These are phyloP conservation scores for Acanthamoeba castellanii DNA, from an alignment of 208 protist species.

Conservation along the genomic window DNA sequence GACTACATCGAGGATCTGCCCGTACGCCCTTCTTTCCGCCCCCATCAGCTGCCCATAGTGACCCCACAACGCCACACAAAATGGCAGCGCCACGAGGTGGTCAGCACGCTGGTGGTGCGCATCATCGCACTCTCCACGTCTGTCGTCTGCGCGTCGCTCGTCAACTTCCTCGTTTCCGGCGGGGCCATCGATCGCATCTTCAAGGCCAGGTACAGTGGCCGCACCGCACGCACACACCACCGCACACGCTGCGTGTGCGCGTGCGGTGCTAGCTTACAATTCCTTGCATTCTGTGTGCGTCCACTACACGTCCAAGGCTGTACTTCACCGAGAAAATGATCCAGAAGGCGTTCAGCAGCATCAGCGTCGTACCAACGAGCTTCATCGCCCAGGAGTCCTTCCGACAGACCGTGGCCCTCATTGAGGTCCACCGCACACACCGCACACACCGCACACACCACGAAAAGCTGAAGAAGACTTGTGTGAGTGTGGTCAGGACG, in stretches of 20 bases:
- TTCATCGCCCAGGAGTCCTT: conserved; percentile 15
- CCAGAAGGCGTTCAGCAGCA: background rate
- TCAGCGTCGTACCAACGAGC: background rate
- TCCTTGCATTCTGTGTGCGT: background rate
- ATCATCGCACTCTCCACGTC: background rate
- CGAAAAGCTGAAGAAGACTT: background rate
- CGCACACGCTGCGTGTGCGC: no score
- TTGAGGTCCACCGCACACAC: background rate
- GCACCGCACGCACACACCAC: no score
- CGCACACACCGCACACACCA: background rate
- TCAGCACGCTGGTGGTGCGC: background rate
- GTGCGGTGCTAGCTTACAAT: no score
- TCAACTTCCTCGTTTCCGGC: background rate
- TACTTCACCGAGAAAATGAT: background rate
- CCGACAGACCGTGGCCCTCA: background rate
- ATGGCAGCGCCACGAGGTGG: conserved; percentile 5
- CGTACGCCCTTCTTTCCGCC: background rate
- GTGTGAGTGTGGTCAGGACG: background rate
- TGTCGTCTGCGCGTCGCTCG: background rate
- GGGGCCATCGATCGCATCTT: background rate
- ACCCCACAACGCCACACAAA: background rate
- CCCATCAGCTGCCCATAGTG: no score
- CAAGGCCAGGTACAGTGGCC: background rate
- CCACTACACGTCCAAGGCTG: background rate
- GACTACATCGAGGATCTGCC: background rate